Evolutionary conservation across 1,139 yeast genomes (phyloP).

Genomic region (Magnusiomyces tetraspermus): DNA sequence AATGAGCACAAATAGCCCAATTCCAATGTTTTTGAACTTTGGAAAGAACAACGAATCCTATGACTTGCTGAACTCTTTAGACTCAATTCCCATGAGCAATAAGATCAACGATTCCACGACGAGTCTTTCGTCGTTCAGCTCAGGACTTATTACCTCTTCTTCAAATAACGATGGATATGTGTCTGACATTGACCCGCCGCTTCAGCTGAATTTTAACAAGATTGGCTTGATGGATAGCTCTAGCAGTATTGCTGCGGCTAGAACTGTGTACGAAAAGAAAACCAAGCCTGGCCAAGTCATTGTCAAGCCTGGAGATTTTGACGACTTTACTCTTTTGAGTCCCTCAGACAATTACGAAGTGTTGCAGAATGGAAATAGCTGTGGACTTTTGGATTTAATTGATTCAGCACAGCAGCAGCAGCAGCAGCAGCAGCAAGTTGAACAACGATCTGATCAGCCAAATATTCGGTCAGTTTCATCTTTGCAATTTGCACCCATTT

Average conservation of each 20-base stretch:
- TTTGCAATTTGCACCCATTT: too few relatives aligned
- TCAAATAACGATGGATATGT: neutral
- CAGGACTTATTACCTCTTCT: neutral
- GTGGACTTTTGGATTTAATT: constrained; percentile 7
- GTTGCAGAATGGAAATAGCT: constrained; percentile 5
- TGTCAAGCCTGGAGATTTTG: constrained; percentile 6
- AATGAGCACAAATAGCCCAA: neutral
- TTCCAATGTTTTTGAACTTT: constrained; percentile 8
- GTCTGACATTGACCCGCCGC: constrained; percentile 2
- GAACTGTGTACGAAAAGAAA: neutral
- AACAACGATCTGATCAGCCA: neutral
- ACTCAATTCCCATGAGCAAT: neutral
- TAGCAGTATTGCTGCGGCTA: neutral
- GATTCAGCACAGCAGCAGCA: neutral
- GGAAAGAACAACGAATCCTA: constrained; percentile 1
- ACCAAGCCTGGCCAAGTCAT: constrained; percentile 9
- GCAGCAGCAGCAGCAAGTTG: neutral
- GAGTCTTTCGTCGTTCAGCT: neutral
- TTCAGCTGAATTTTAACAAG: neutral
- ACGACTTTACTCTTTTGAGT: constrained; percentile 13
- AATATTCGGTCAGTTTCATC: too few relatives aligned
- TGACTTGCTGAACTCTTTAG: constrained; percentile 11
- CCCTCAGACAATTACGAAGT: constrained; percentile 14
- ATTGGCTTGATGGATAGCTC: neutral
- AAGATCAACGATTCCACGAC: neutral